Base-by-base conservation (phyloP, 345 rosid genomes). In the Eucalyptus melliodora region DNA sequence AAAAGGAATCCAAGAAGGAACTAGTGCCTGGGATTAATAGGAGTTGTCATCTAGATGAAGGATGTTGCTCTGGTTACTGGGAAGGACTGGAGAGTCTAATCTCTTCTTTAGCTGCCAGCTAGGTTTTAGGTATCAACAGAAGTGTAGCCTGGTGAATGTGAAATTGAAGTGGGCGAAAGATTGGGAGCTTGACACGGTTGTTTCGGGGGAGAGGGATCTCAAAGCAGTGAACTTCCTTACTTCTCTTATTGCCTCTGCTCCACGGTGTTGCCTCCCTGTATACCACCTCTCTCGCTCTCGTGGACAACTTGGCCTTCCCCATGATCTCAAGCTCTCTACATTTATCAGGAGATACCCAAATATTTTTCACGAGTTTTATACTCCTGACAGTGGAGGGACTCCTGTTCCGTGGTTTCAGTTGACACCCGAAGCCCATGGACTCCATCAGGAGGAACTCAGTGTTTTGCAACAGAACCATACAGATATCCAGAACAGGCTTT, bases 121-220 rank as follows among this genome's bases (percentile, higher is more conserved):
- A 88, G 93, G 95, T 47, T 94, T 87, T 89, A 89, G 83, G 89
- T 92, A 92, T 91, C 94, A 93, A 88, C 98, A 96, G 90, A 93
- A 72, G 86, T 90, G 88, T 89, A 86, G 94, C 89, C 86, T 96
- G 50, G 98, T 97, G 80, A 97, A 97, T 85, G 95, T 97, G 2
- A 97, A 96, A 90, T 89, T 97, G 83, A 96, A 96, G 93, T 96
- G 99, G 99, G 99, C 88, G 26, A 97, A 97, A 92, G 98, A 97
- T 90, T 93, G 91, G 45, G 92, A 92, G 7, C 93, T 97, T 15
- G 99, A 97, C 88, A 91, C 92, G 44, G 95, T 92, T 24, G 95
- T 95, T 56, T 89, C 91, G 82, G 92, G 94, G 81, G 96, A 96
- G 88, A 92, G 88, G 83, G 93, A 96, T 90, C 94, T 96, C 27